A percentile compares a stretch with the other conserved stretches of the same genome.
Conservation (phyloP, 768 basidiomycete genomes). For the Podaxis sp. region DNA sequence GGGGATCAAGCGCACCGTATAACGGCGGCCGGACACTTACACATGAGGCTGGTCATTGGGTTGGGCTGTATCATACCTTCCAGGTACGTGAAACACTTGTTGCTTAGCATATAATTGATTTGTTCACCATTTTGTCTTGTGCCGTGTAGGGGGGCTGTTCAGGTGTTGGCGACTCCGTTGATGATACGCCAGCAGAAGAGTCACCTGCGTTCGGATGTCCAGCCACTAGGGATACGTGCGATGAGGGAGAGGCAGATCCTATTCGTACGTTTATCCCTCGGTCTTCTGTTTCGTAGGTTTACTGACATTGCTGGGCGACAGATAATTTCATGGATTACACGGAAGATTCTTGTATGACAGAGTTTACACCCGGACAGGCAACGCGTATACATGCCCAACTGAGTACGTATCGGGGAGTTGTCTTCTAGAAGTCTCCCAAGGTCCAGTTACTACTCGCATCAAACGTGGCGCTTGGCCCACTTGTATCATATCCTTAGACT, state of each 20-base stretch:
- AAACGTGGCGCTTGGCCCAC: not conserved
- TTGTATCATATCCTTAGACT: not conserved
- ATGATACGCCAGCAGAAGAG: conserved; percentile 27
- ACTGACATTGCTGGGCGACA: conserved; percentile 7
- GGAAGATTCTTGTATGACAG: conserved; percentile 27
- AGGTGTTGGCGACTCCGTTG: conserved; percentile 24
- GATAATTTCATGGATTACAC: conserved; percentile 37
- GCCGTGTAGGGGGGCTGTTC: conserved; percentile 21
- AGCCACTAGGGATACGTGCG: conserved; percentile 20
- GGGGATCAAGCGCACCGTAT: conserved; percentile 36
- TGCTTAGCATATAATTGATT: not conserved
- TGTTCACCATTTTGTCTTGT: not conserved
- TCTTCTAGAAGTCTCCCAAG: not conserved
- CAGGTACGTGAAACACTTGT: conserved; percentile 27
- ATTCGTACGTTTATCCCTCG: conserved; percentile 20
- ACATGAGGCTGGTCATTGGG: conserved; percentile 57
- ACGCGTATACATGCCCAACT: conserved; percentile 14
- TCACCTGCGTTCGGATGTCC: conserved; percentile 31
- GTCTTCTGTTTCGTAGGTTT: not conserved
- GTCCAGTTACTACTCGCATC: not conserved
- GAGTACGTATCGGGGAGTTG: conserved; percentile 12
- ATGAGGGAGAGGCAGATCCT: conserved; percentile 31
- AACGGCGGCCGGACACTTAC: conserved; percentile 45
- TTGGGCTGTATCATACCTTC: conserved; percentile 57
- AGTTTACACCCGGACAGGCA: conserved; percentile 30